Conservation (phyloP, 176 grass and related monocot genomes). For the Hordeum marinum region DNA sequence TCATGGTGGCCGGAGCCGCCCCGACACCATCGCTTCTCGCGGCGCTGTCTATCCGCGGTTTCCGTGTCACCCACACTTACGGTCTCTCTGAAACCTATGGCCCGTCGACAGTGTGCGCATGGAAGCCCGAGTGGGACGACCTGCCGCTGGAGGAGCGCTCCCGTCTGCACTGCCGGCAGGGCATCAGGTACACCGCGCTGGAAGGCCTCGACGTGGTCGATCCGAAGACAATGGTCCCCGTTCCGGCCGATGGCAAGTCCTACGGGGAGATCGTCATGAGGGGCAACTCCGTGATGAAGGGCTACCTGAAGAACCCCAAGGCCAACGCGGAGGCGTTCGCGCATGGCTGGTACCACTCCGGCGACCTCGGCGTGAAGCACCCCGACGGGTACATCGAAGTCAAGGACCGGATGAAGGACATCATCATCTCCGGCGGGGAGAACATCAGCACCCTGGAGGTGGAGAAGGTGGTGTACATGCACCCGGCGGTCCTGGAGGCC, state of each 20-base stretch:
- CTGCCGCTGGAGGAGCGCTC: constrained; percentile 67
- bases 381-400: constrained; percentile 82
- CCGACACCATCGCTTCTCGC: constrained; percentile 70
- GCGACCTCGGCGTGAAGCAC: constrained; percentile 91
- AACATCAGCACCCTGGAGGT: constrained; percentile 98
- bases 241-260: constrained; percentile 66
- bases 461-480: constrained; percentile 63
- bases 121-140: constrained; percentile 82
- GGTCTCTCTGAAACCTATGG: constrained; percentile 87
- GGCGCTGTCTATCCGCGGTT: constrained; percentile 63
- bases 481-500: constrained; percentile 67
- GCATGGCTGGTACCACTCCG: constrained; percentile 85
- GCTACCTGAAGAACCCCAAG: constrained; percentile 87
- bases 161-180: constrained; percentile 69
- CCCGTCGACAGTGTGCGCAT: constrained; percentile 60
- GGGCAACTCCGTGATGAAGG: constrained; percentile 92
- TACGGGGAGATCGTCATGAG: constrained; percentile 81
- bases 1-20: constrained; percentile 73
- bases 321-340: constrained; percentile 74
- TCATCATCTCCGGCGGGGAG: constrained; percentile 95
- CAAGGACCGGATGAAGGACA: constrained; percentile 92
- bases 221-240: constrained; percentile 70
- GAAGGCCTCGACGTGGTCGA: constrained; percentile 74
- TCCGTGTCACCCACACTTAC: constrained; percentile 81
- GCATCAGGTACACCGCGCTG: constrained; percentile 68